phyloP scores from a whole-genome alignment of 179 eudicot species.

The Beta macrorhiza region DNA sequence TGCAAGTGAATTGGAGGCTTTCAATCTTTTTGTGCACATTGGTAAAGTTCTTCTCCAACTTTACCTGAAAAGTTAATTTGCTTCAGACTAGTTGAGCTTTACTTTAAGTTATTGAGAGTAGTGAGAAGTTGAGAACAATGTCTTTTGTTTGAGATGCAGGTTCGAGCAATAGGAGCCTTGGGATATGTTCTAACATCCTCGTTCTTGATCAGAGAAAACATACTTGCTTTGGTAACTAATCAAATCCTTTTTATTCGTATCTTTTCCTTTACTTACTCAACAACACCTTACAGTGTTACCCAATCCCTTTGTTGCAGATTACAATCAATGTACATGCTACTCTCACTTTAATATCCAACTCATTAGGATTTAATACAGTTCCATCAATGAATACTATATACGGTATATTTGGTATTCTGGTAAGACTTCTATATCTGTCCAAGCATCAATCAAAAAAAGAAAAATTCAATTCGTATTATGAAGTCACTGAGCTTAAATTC shows the following conservation, averaged over 20 bases:
- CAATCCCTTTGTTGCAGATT: constrained; percentile 45
- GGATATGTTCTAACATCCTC: constrained; percentile 79
- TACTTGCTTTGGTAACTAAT: constrained; percentile 74
- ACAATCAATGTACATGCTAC: constrained; percentile 81
- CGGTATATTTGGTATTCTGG: constrained; percentile 69
- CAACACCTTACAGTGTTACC: neutral
- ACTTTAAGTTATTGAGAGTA: constrained; percentile 1
- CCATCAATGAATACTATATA: constrained; percentile 82
- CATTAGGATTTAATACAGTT: constrained; percentile 60
- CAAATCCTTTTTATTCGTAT: neutral
- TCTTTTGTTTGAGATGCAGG: constrained; percentile 42
- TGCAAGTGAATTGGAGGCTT: constrained; percentile 58
- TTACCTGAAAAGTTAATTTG: constrained; percentile 4
- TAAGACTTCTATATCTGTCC: constrained; percentile 26
- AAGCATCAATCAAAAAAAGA: neutral
- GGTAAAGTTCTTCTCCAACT: constrained; percentile 44
- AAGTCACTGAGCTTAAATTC: neutral
- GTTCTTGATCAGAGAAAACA: constrained; percentile 83
- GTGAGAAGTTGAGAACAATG: neutral
- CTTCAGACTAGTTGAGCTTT: neutral
- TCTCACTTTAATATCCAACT: constrained; percentile 54
- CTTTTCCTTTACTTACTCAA: neutral
- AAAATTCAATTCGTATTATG: neutral
- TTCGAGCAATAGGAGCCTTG: constrained; percentile 70
- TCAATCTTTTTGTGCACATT: constrained; percentile 67